Evolutionary conservation across 345 rosid genomes (phyloP), one percentile per base, ranked within the genome.

Genomic region (Dipteronia dyeriana): DNA sequence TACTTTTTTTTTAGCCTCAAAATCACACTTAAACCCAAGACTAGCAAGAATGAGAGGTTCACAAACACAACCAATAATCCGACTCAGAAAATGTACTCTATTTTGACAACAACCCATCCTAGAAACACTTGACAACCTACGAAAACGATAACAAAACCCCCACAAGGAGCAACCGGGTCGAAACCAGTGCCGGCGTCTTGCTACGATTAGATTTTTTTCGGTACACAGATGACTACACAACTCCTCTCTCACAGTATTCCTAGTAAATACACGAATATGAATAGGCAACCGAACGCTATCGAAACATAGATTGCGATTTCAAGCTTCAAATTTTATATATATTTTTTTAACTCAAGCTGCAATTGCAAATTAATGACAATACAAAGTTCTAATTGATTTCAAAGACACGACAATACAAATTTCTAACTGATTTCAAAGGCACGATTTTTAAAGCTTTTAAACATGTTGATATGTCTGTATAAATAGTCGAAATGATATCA

Each of bases 41-140:
- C 91, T 92, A 56, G 91, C 85, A 66, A 95, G 90, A 76, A 86
- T 86, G 22, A 94, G 91, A 75, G 94, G 80, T 4, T 85, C 95
- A 47, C 75, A 75, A 67, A 74, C 86, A 76, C 41, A 70, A 12
- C 71, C 82, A 80, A 84, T 83, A 80, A 84, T 84, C 22, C 70
- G 90, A 75, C 87, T 75, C n/a, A 85, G 43, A 41, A 86, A 83
- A n/a, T 90, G 83, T 7, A 80, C 80, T 22, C 85, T 80, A 1
- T 79, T 65, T 20, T 70, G 85, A 71, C 84, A 68, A 79, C 82
- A 84, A 63, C 84, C 61, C 45, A 80, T 76, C 78, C 82, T 80
- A 73, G 89, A 87, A 84, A 66, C 80, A 81, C 66, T 66, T 19
- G 87, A 71, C 51, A 90, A 73, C 74, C 77, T 14, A 89, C 31